Evolutionary conservation across 1,284 basidiomycete genomes (phyloP).

Genomic region (Trametes pubescens): DNA sequence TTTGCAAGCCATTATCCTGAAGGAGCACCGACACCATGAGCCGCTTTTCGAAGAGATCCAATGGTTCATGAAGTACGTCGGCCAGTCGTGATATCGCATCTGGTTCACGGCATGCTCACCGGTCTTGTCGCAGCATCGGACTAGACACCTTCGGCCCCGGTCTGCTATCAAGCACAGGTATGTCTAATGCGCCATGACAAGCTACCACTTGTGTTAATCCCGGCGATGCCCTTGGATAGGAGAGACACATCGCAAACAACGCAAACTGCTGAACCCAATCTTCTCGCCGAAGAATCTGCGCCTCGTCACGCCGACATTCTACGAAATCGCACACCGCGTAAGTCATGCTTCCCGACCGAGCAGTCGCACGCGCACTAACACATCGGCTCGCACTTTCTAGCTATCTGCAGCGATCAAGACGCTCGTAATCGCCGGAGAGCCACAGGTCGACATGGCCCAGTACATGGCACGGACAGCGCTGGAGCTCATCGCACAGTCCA

Average conservation of each 20-base stretch:
- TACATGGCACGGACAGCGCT: conserved; percentile 21
- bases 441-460: conserved; percentile 14
- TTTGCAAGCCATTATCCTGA: conserved; percentile 21
- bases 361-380: neutral
- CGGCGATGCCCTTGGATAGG: conserved; percentile 11
- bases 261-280: conserved; percentile 40
- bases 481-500: conserved; percentile 21
- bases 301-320: conserved; percentile 36
- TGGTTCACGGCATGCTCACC: neutral
- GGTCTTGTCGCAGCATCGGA: neutral
- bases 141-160: conserved; percentile 7
- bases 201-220: neutral
- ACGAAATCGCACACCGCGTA: conserved; percentile 36
- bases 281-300: conserved; percentile 40
- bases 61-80: conserved; percentile 16
- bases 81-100: neutral
- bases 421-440: neutral
- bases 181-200: neutral
- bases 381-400: neutral
- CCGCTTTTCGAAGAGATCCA: conserved; percentile 21
- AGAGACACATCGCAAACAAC: conserved; percentile 32
- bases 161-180: conserved; percentile 5
- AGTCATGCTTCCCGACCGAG: neutral
- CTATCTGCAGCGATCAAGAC: conserved; percentile 9
- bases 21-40: conserved; percentile 18